Base-by-base conservation (phyloP, 306 rosid species). In the Rosa rugosa region DNA sequence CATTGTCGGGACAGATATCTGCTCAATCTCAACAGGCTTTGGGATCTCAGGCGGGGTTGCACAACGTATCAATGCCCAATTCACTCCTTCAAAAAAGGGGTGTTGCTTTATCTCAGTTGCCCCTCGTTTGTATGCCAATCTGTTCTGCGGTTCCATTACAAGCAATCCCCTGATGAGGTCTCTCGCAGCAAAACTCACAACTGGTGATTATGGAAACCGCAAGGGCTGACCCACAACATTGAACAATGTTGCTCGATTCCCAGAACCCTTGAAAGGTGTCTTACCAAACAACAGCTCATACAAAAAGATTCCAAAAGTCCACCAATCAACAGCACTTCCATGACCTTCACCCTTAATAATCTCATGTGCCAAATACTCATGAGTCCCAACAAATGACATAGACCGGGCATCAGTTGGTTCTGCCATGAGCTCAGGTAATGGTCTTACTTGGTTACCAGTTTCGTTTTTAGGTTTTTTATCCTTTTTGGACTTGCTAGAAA, bases 271-370 rank as follows among this genome's bases (percentile, higher is more conserved):
- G 71, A 94, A 94, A 12, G 98, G 98, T 42, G 98, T 94, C 87
- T 94, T 94, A 69, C 98, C 98, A 40, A 94, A 94, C 86, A 94
- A 82, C 38, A 94, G 83, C 89, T 94, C 98, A 4, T 94, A 94
- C 31, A 94, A 86, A 80, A 94, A 94, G 83, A 94, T 92, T 69
- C 98, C 98, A 77, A 88, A 94, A 80, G 98, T 94, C 98, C 98
- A 94, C 98, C 98, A 94, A 85, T 94, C 98, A 60, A 94, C 97
- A 5, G 97, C 94, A 74, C 98, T 94, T 72, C 98, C 98, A 73
- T 94, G 98, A 68, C 98, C 98, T 83, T 94, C 98, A 44, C 97
- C 98, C 83, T 94, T 94, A 25, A 94, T 89, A 79, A 94, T 94
- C 88, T 94, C 98, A 18, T 97, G 98, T 70, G 97, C 98, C 83